Evolutionary conservation across 176 grass and related monocot species (phyloP), one percentile per base, ranked within the genome.

Genomic region (Luzula sylvatica): DNA sequence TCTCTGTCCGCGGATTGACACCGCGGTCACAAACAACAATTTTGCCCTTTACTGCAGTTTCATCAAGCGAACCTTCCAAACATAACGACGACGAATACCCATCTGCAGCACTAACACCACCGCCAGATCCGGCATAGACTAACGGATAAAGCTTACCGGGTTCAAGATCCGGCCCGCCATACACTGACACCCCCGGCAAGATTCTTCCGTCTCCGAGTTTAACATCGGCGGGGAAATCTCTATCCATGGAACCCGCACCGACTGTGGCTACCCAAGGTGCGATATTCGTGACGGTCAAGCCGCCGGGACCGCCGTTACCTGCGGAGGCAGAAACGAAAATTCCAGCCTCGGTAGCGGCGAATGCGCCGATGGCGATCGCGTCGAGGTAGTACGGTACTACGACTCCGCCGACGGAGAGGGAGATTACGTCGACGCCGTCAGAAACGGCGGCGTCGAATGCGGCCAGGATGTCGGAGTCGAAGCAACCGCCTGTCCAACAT

Each of bases 401-500:
- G 0, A 85, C 80, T 3, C 90, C 90, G 3, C 90, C 84, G 38
- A 95, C 90, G 50, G 80, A 82, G 38, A 95, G 90, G 2, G 90
- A 95, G 3, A 95, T 50, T 5, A 88, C 84, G 27, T 88, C 76
- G 12, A 85, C 84, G 20, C 84, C 90, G 3, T 95, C 90, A 1
- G 80, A 65, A 23, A 88, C 84, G 11, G 84, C 90, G 22, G 90
- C 77, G 6, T 88, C 90, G 58, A 95, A 95, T 2, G 90, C 90
- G 1, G 84, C 90, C 38, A 95, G 90, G 67, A 95, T 95, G 58
- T 95, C 90, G 3, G 90, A 95, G 44, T 95, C 90, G 67, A 95
- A 95, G 77, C 84, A 88, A 1, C 84, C 84, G 5, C 76, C 76
- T 0, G 4, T 57, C 90, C 90, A 95, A 67, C 90, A 95, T 11